phyloP scores from a whole-genome alignment of 1,284 basidiomycete genomes.

The Laetiporus sulphureus region DNA sequence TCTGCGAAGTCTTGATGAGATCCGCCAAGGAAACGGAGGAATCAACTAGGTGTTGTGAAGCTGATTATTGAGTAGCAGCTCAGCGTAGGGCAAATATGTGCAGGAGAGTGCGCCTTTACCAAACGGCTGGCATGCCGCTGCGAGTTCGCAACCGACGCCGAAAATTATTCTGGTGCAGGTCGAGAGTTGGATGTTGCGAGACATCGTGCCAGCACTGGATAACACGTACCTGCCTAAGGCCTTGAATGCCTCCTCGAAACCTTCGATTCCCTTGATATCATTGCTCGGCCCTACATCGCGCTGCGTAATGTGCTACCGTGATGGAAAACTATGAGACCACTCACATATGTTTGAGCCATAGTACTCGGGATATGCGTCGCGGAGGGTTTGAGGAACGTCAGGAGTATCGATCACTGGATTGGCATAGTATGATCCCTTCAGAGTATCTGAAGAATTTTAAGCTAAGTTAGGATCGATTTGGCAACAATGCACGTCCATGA shows the following conservation, averaged over 20 bases:
- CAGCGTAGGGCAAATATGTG: neutral
- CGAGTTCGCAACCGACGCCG: conserved; percentile 72
- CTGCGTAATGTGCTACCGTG: neutral
- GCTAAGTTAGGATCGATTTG: too few species aligned
- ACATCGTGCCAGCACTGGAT: too few species aligned
- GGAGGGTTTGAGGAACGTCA: conserved; percentile 46
- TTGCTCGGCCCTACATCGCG: conserved; percentile 56
- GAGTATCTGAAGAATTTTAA: conserved; percentile 66
- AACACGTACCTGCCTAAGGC: conserved; percentile 63
- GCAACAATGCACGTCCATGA: too few species aligned
- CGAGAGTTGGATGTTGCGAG: too few species aligned
- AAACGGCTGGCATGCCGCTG: conserved; percentile 82
- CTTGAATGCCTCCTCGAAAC: conserved; percentile 85
- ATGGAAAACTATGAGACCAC: conserved; percentile 15
- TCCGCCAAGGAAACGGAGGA: conserved; percentile 55
- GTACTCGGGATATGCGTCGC: conserved; percentile 65
- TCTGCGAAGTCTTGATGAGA: conserved; percentile 60
- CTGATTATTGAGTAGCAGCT: conserved; percentile 27
- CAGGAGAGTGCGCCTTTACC: conserved; percentile 39
- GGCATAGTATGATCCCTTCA: conserved; percentile 91
- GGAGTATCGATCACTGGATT: conserved; percentile 73
- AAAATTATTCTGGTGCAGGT: conserved; percentile 64
- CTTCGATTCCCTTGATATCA: conserved; percentile 55
- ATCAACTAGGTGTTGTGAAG: conserved; percentile 56
- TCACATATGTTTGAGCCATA: conserved; percentile 73